Evolutionary conservation across 306 rosid species (phyloP).

Genomic region (Castanea sativa): DNA sequence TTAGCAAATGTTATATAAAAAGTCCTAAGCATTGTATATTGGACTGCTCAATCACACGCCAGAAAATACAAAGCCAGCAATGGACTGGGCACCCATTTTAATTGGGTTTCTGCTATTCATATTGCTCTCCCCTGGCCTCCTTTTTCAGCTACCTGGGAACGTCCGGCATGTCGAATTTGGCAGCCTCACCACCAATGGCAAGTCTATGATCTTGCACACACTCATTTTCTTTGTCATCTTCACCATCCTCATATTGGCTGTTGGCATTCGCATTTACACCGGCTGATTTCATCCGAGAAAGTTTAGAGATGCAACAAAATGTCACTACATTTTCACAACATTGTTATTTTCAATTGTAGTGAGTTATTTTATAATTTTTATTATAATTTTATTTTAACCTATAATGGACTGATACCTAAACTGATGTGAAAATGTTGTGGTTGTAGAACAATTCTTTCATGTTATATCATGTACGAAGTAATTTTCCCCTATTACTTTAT

Average conservation of each 20-base stretch:
- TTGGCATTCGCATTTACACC: constrained; percentile 38
- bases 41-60: neutral
- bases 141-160: constrained; percentile 56
- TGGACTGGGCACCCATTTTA: constrained; percentile 60
- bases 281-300: constrained; percentile 11
- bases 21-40: neutral
- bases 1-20: neutral
- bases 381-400: too few relatives aligned
- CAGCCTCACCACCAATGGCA: constrained; percentile 48
- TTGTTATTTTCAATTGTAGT: too few relatives aligned
- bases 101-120: constrained; percentile 47
- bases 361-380: too few relatives aligned
- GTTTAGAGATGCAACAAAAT: too few relatives aligned
- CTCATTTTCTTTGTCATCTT: constrained; percentile 43
- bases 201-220: constrained; percentile 47
- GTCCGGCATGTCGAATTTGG: constrained; percentile 39
- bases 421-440: too few relatives aligned
- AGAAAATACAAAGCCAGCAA: neutral
- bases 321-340: too few relatives aligned
- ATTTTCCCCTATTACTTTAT: neutral
- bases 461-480: neutral
- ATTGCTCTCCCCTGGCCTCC: constrained; percentile 56
- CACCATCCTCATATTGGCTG: constrained; percentile 52
- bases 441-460: too few relatives aligned
- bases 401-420: too few relatives aligned